Conservation (phyloP, 495 filamentous ascomycete species). For the Articulospora tetracladia region DNA sequence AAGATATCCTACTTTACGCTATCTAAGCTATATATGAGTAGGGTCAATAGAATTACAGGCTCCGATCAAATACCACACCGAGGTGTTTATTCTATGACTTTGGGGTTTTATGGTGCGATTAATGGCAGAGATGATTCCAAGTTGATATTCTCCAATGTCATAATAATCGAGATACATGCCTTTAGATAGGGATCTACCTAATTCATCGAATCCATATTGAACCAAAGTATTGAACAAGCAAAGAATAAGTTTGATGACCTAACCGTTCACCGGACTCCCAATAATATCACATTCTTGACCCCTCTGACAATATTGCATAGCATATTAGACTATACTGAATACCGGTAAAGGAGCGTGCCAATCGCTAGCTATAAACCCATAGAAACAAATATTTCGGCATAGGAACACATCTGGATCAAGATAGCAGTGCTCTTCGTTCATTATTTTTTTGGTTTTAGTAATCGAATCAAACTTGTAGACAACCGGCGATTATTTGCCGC, state of each 20-base stretch:
- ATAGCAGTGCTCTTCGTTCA: neutral
- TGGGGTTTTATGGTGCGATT: neutral
- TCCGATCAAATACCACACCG: neutral
- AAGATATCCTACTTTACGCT: too few relatives aligned
- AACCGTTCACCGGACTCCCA: too few relatives aligned
- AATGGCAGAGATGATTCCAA: slow-evolving; percentile 17
- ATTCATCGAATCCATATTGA: too few relatives aligned
- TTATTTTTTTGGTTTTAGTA: neutral
- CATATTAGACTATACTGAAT: too few relatives aligned
- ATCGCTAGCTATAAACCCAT: neutral
- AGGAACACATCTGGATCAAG: neutral
- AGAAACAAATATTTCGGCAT: neutral
- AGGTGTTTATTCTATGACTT: neutral
- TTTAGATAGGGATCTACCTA: too few relatives aligned
- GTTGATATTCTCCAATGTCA: slow-evolving; percentile 6
- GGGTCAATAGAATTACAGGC: slow-evolving; percentile 1
- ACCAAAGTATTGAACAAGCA: too few relatives aligned
- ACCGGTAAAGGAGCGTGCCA: too few relatives aligned
- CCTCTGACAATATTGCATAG: too few relatives aligned
- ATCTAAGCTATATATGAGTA: neutral
- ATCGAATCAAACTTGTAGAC: too few relatives aligned
- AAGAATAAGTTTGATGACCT: too few relatives aligned
- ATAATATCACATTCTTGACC: too few relatives aligned
- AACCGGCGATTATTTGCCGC: neutral
- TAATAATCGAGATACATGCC: too few relatives aligned